phyloP scores from a whole-genome alignment of 257 asterid species.

The Fraxinus cuspidata region DNA sequence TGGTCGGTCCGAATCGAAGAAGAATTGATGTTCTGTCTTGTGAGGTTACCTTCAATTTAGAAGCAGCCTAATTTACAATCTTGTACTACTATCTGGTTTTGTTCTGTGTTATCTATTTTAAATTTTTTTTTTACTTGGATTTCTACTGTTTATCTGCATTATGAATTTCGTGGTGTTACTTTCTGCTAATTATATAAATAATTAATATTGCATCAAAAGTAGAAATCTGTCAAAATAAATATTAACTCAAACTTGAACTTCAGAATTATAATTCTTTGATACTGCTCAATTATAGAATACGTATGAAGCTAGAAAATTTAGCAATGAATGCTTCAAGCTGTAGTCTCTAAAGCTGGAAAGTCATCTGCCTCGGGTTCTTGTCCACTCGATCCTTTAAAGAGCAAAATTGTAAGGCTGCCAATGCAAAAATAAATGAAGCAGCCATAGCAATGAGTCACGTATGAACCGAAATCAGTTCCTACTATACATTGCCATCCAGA shows the following conservation, averaged over 20 bases:
- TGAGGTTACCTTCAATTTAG: background rate
- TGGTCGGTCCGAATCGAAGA: background rate
- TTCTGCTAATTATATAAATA: background rate
- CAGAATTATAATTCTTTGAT: background rate
- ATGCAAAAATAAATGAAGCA: slow-evolving; percentile 73
- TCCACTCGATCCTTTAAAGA: slow-evolving; percentile 61
- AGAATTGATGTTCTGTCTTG: background rate
- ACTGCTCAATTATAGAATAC: no score
- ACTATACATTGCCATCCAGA: slow-evolving; percentile 91
- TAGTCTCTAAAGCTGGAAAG: slow-evolving; percentile 30
- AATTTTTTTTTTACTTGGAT: no score
- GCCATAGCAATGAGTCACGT: slow-evolving; percentile 83
- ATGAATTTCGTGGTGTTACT: background rate
- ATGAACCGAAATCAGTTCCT: slow-evolving; percentile 89
- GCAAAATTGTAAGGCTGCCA: slow-evolving; percentile 76
- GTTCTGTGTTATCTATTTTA: background rate
- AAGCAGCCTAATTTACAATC: background rate
- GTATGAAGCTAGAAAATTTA: background rate
- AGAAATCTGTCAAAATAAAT: background rate
- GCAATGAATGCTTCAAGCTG: background rate
- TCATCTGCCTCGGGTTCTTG: slow-evolving; percentile 23
- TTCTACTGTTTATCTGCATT: background rate
- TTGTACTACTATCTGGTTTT: background rate
- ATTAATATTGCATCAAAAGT: background rate
- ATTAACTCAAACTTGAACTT: background rate